Conservation (phyloP, 164 flowering plant genomes). For the Buxus sempervirens region DNA sequence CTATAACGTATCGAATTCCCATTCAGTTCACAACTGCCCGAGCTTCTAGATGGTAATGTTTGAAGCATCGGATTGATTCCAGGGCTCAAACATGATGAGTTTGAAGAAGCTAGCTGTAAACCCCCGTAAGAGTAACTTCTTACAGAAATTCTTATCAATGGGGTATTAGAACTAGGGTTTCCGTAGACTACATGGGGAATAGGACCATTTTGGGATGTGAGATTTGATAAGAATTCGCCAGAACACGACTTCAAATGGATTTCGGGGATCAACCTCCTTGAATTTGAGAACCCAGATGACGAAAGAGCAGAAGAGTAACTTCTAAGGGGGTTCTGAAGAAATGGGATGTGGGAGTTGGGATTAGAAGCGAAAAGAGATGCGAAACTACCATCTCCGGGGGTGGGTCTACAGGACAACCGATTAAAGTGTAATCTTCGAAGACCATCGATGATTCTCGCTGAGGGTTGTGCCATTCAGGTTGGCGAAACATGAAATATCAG, state of each 20-base stretch:
- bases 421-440: constrained; percentile 22
- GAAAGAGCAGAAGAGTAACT: constrained; percentile 2
- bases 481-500: background rate
- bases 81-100: constrained; percentile 9
- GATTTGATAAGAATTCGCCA: background rate
- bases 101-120: constrained; percentile 6
- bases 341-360: background rate
- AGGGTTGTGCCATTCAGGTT: constrained; percentile 34
- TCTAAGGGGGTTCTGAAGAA: background rate
- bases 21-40: constrained; percentile 9
- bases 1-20: constrained; percentile 26
- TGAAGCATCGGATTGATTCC: constrained; percentile 1
- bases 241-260: background rate
- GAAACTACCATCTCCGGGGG: background rate
- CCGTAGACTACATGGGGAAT: constrained; percentile 2
- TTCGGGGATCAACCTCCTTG: background rate
- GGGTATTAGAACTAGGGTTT: constrained; percentile 1
- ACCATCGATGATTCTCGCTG: constrained; percentile 23
- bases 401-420: constrained; percentile 7
- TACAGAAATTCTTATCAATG: background rate
- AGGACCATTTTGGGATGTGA: constrained; percentile 2
- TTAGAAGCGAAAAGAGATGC: background rate
- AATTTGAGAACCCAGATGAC: constrained; percentile 4
- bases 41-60: constrained; percentile 10
- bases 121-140: constrained; percentile 5